Base-by-base conservation (phyloP, 768 basidiomycete species). In the Naematelia encephala region DNA sequence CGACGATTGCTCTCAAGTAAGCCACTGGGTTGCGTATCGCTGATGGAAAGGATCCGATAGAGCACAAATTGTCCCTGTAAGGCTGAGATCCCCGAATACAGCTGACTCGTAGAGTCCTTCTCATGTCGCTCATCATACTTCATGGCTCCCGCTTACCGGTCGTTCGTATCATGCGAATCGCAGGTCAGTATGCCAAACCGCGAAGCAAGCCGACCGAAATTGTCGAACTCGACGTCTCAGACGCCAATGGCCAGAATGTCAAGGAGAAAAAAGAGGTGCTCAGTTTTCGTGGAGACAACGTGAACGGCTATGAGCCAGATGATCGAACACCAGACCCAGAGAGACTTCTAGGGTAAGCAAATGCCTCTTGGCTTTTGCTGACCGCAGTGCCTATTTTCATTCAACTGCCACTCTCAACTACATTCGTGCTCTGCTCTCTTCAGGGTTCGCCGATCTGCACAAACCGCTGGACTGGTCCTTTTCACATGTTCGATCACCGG, bases 211-310 rank as follows among this genome's bases (percentile, higher is more conserved):
- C 81, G 11, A 89, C 83, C 12, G 94, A 99, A 76, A 84, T 82
- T 59, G 81, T 86, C 49, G 82, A 78, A 14, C 51, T 67, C 3
- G 44, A 54, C 8, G 55, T 51, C 21, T 21, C 48, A 4, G 43
- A 62, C 26, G 59, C 59, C 2, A 10, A 30, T 5, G 30, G 43
- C 3, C 54, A 51, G 14, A 51, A 34, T 2, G 59, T 59, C 39
- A 62, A 57, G 25, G 74, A 68, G 63, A 75, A 72, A 63, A 64
- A 80, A 28, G 84, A 90, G 65, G 87, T 97, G 0, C 78, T 87
- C 51, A 93, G 89, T 74, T 98, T 97, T 70, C 91, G 94, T 66
- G 96, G 96, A 13, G 94, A 99, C 79, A 98, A 94, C 69, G 87
- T 99, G 46, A 98, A 99, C 68, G 91, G 92, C 84, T 86, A 75